Evolutionary conservation across 2,329 filamentous ascomycete species (phyloP).

Genomic region (Fusarium globosum): DNA sequence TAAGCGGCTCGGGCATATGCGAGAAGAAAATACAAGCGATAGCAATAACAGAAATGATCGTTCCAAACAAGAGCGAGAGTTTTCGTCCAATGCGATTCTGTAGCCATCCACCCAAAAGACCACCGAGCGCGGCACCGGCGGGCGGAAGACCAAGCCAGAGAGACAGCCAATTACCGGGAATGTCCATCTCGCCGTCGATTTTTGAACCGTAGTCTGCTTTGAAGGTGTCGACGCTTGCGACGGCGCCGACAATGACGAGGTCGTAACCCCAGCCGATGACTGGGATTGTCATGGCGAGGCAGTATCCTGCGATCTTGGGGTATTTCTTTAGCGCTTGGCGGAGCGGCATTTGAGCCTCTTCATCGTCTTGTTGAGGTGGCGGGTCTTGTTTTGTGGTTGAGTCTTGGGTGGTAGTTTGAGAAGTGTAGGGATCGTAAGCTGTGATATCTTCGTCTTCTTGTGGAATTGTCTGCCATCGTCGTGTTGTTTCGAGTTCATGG

Average conservation of each 20-base stretch:
- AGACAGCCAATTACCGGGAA: slow-evolving; percentile 45
- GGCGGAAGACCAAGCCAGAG: slow-evolving; percentile 44
- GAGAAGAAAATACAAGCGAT: slow-evolving; percentile 47
- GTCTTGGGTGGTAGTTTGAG: neutral
- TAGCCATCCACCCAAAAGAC: slow-evolving; percentile 43
- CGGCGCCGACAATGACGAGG: slow-evolving; percentile 42
- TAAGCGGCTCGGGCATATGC: slow-evolving; percentile 5
- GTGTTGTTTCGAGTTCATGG: slow-evolving; percentile 22
- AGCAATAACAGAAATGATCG: slow-evolving; percentile 38
- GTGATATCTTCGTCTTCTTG: slow-evolving; percentile 10
- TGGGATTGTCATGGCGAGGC: slow-evolving; percentile 42
- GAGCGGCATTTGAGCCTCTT: slow-evolving; percentile 37
- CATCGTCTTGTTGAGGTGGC: neutral
- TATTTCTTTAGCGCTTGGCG: slow-evolving; percentile 43
- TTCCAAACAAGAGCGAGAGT: slow-evolving; percentile 40
- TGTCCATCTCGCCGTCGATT: slow-evolving; percentile 39
- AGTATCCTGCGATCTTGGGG: slow-evolving; percentile 44
- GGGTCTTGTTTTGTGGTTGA: neutral
- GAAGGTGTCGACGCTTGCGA: slow-evolving; percentile 46
- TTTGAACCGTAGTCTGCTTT: slow-evolving; percentile 44
- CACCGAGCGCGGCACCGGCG: slow-evolving; percentile 40
- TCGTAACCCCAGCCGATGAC: slow-evolving; percentile 49
- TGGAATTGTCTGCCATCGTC: slow-evolving; percentile 7
- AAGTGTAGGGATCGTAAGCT: slow-evolving; percentile 16
- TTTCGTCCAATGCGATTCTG: slow-evolving; percentile 45